A percentile compares a stretch with the other conserved stretches of the same genome.
Conservation (phyloP, 441 rosid species). For the Bruguiera hainesii region DNA sequence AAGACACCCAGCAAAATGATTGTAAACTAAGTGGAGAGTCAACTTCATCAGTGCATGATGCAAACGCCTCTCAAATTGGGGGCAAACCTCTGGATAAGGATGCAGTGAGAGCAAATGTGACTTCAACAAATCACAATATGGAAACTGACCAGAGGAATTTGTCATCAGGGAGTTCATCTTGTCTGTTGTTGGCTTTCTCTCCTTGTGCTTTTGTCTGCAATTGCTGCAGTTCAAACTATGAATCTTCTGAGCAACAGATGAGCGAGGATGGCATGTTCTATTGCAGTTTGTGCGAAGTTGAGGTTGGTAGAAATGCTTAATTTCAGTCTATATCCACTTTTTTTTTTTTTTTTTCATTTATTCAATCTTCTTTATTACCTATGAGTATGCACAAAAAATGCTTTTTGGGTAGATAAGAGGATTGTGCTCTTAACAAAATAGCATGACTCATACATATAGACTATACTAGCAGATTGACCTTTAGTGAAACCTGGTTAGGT, state of each 20-base stretch:
- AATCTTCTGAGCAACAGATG: slow-evolving; percentile 67
- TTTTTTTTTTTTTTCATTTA: no score
- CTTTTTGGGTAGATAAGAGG: neutral
- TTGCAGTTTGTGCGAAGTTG: slow-evolving; percentile 96
- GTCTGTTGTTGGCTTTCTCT: slow-evolving; percentile 40
- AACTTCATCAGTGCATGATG: slow-evolving; percentile 44
- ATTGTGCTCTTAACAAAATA: neutral
- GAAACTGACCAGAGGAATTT: slow-evolving; percentile 37
- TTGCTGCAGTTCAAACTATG: slow-evolving; percentile 46
- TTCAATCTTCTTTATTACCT: neutral
- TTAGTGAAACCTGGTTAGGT: neutral
- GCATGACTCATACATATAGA: neutral
- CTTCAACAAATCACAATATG: slow-evolving; percentile 30
- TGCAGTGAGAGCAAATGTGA: slow-evolving; percentile 27
- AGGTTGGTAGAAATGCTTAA: slow-evolving; percentile 45
- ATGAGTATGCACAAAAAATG: neutral
- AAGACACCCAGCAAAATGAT: slow-evolving; percentile 41
- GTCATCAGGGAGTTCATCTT: slow-evolving; percentile 35
- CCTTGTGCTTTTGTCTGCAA: slow-evolving; percentile 75
- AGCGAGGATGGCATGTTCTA: slow-evolving; percentile 98
- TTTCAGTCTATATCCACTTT: neutral
- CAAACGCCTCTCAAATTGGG: slow-evolving; percentile 43
- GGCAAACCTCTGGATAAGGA: slow-evolving; percentile 52
- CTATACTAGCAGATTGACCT: neutral
- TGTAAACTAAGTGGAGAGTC: slow-evolving; percentile 66